Evolutionary conservation across 495 filamentous ascomycete species (phyloP), one percentile per base, ranked within the genome.

Genomic region (Clohesyomyces aquaticus): DNA sequence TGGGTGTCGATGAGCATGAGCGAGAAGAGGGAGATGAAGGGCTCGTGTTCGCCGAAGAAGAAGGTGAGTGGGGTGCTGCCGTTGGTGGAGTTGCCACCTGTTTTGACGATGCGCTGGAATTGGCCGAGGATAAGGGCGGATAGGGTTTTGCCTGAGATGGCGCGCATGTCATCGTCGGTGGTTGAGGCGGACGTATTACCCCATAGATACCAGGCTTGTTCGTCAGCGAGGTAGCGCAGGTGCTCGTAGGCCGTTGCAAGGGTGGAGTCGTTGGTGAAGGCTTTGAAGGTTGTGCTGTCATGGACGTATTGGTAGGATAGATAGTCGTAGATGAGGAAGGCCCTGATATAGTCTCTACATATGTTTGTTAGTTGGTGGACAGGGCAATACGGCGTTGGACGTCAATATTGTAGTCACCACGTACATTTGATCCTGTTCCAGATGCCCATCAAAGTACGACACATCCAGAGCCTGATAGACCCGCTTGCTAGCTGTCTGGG

Each of bases 21-120:
- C 6, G 87, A 87, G 69, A 90, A 86, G 71, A 93, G 85, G 12
- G 88, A 85, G 49, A 90, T 76, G 69, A 90, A 85, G 55, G 88
- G 85, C 51, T 86, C 85, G 64, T 87, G 85, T 28, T 84, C 80
- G 57, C 88, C 88, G 73, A 93, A 85, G 43, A 89, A 71, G 64
- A 92, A 71, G n/a, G 76, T 81, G 72, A 91, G 76, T 61, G 81
- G 84, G 47, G 73, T 58, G 9, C 59, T 66, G 28, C 78, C 78
- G 16, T 70, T 74, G 27, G 55, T 61, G 27, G 18, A 48, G 23
- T 63, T 45, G 35, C 72, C 70, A 0, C 32, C 11, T 9, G 61
- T 60, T 9, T 72, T 52, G 52, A 85, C 71, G 59, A 84, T 81
- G 1, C 73, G 73, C 27, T 77, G 65, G 60, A 93, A 80, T 27